A percentile compares a stretch with the other conserved stretches of the same genome.
Conservation (phyloP, 1,284 basidiomycete genomes). For the Xerocomus amazonicus region DNA sequence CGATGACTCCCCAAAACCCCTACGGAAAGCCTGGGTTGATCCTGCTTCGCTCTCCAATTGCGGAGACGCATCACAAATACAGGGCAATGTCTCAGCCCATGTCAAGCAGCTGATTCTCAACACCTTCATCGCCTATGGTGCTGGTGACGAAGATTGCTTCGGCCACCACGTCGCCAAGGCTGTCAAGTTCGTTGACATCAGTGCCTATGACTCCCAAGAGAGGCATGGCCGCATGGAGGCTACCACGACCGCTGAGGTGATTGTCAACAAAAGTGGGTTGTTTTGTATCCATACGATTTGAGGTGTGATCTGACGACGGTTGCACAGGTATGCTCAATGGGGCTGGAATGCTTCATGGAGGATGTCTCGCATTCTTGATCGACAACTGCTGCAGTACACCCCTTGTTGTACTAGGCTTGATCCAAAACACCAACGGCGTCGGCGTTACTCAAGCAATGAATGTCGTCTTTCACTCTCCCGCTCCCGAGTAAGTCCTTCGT, state of each 20-base stretch:
- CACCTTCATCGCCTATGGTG: conserved; percentile 62
- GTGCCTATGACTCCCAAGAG: conserved; percentile 42
- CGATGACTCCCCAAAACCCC: conserved; percentile 15
- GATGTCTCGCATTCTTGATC: conserved; percentile 65
- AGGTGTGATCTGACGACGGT: conserved; percentile 9
- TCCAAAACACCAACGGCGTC: conserved; percentile 60
- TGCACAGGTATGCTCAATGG: conserved; percentile 65
- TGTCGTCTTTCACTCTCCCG: conserved; percentile 64
- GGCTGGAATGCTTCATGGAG: conserved; percentile 68
- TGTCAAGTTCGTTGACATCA: conserved; percentile 58
- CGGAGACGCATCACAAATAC: conserved; percentile 50
- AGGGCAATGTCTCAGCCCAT: conserved; percentile 56
- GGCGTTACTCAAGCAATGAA: conserved; percentile 70
- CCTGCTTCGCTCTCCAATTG: conserved; percentile 53
- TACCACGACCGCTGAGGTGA: conserved; percentile 54
- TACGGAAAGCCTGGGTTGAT: conserved; percentile 55
- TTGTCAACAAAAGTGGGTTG: conserved; percentile 52
- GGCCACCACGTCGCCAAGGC: conserved; percentile 56
- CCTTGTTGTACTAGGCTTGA: conserved; percentile 58
- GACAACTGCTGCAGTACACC: conserved; percentile 70
- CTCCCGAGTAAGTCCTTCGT: conserved; percentile 45
- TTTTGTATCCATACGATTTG: neutral
- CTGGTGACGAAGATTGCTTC: conserved; percentile 57
- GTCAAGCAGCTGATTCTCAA: conserved; percentile 65
- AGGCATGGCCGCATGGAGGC: conserved; percentile 51